Base-by-base conservation (phyloP, 192 early-diverging fungal species). In the Coemansia sp. region DNA sequence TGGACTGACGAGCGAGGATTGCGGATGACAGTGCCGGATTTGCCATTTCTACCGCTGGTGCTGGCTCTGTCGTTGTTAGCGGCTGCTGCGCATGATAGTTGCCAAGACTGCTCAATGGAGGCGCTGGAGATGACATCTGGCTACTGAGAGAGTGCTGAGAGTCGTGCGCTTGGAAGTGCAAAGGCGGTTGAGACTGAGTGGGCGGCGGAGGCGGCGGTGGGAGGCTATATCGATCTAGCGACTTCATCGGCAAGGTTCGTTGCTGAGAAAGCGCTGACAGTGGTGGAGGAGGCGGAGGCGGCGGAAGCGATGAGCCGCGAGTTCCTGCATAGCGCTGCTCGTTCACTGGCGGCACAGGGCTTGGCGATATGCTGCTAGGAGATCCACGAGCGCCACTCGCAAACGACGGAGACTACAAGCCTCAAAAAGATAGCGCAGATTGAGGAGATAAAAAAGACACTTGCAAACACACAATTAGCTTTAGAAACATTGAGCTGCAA, bases 221-320 rank as follows among this genome's bases (percentile, higher is more conserved):
- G 4, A 32, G 32, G 32, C 32, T 32, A 32, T 32, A 32, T 32
- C 32, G 32, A 32, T 32, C 32, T 32, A 32, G 32, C 32, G 32
- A 32, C 32, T 32, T 32, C 32, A 32, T 32, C 32, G 32, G 32
- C 32, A 32, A 32, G 4, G 32, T 32, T 2, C 32, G 32, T 32
- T 32, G 32, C 32, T 32, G 32, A 32, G 32, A 32, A 32, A 32
- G 32, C 32, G 32, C 32, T 45, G 57, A 53, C n/a, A 21, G 62
- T 8, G 52, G 68, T 10, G 74, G 50, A 4, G 61, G 54, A 37
- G 68, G 65, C 7, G 67, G 72, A 8, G 69, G 74, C 44, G 56
- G 45, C n/a, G 65, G 71, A 32, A 71, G 64, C 48, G 65, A 63
- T 21, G 56, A 19, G 39, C 58, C 57, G 16, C 57, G 57, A 1